Base-by-base conservation (phyloP, 106 monocot species). In the Phalaenopsis equestris region DNA sequence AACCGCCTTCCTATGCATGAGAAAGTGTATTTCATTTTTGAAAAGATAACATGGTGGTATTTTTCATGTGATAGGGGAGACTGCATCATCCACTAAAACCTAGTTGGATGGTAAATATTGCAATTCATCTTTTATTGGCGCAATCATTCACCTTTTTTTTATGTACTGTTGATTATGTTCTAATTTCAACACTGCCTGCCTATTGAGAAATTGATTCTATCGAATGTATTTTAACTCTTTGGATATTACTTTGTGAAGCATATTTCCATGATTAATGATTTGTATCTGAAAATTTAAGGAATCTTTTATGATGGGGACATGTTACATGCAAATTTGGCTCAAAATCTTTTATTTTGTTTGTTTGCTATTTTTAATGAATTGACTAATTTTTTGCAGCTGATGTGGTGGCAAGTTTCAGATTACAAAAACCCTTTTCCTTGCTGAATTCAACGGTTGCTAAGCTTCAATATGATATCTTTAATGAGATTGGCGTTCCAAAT, bases 391-490 rank as follows among this genome's bases (percentile, higher is more conserved):
- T 67, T 6, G 23, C 94, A 94, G 97, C 89, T 78, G 80, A 88
- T 83, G 86, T 94, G 79, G 82, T 94, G 46, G 97, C 97, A 11
- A 92, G 94, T 86, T 94, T 98, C 80, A 90, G 70, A 77, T 79
- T 98, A 61, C 92, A 89, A 75, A 94, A 83, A 77, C 84, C 92
- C 61, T 85, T 83, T 42, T 78, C 79, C 45, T 24, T 82, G 30
- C 68, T 98, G 78, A 82, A 80, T 57, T 78, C 52, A 84, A 94
- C 90, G 78, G 73, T 92, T 84, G 58, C 55, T 37, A 82, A 87
- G 64, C 94, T 98, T 79, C 86, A 87, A 76, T 81, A 86, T 91
- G 94, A 94, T 79, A 94, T 98, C 79, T 94, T 79, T 84, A 87
- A 87, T 75, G 97, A 94, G 86, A 90, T 98, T 73, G 94, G 92